Conservation (phyloP, 2,329 filamentous ascomycete species). For the Aspergillus chevalieri region DNA sequence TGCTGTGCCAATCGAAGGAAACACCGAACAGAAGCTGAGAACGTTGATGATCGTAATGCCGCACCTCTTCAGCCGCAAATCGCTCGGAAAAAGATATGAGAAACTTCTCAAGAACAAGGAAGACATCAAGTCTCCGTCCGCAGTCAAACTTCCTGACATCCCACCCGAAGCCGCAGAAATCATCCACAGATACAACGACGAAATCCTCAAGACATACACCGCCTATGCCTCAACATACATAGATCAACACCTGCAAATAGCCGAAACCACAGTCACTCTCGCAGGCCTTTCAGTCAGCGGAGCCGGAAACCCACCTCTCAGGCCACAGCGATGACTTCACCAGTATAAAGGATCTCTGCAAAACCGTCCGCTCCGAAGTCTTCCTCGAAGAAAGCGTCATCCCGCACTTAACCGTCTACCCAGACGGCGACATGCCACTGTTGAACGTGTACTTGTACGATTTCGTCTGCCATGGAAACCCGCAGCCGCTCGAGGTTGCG, state of each 20-base stretch:
- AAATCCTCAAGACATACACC: conserved; percentile 61
- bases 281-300: conserved; percentile 41
- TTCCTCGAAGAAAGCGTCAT: conserved; percentile 71
- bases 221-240: conserved; percentile 65
- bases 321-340: conserved; percentile 59
- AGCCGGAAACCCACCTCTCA: conserved; percentile 45
- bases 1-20: conserved; percentile 52
- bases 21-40: conserved; percentile 47
- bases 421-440: conserved; percentile 46
- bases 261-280: conserved; percentile 55
- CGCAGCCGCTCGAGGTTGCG: conserved; percentile 53
- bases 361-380: conserved; percentile 58
- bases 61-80: conserved; percentile 60
- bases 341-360: conserved; percentile 62
- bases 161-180: conserved; percentile 53
- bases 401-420: conserved; percentile 59
- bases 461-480: conserved; percentile 69
- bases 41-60: conserved; percentile 62
- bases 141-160: conserved; percentile 60
- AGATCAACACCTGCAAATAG: conserved; percentile 53
- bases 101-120: conserved; percentile 30
- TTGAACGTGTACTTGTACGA: conserved; percentile 54
- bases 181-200: conserved; percentile 56
- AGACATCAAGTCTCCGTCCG: conserved; percentile 54
- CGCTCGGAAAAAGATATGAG: conserved; percentile 41